Base-by-base conservation (phyloP, 352 stramenopile species). In the Pythium aristosporum region DNA sequence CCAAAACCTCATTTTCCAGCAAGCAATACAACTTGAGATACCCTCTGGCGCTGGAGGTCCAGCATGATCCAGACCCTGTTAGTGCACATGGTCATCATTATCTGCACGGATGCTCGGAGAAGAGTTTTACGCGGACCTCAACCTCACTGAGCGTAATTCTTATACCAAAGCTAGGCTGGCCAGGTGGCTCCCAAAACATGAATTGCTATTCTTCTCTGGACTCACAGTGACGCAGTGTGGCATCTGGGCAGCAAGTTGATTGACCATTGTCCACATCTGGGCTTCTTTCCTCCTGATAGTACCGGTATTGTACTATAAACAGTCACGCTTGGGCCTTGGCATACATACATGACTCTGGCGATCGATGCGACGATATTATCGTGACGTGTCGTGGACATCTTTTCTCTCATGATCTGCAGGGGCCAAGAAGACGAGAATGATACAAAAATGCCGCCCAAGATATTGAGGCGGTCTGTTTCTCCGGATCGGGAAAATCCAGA, bases 381-480 rank as follows among this genome's bases (percentile, higher is more conserved):
- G 5, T 46, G 39, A 46, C 39, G 39, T 20, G 39, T 20, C 39
- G 18, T 21, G 39, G 39, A 46, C 39, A 46, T 46, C 39, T 46
- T 46, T 18, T 21, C 39, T 46, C 39, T 46, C 13, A 18, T 46
- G 39, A 46, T 46, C 39, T 46, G 18, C 5, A 21, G 47, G n/a
- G 23, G 47, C 36, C 47, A 51, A 51, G 46, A 25, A 51, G 10
- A 42, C 10, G 37, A 42, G 37, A 42, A 16, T 16, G 37, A 42
- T 16, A 42, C 37, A 16, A 30, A 23, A 50, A n/a, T 32, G 47
- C 16, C 5, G 46, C 20, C 23, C 20, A 34, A 52, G 20, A 30
- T 30, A n/a, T 16, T 53, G 25, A 21, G 28, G 47, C 21, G 9
- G 25, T 53, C 47, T 53, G 47, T 53, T 53, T 53, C 47, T 53